Conservation (phyloP, 306 rosid genomes). For the Corylus avellana region DNA sequence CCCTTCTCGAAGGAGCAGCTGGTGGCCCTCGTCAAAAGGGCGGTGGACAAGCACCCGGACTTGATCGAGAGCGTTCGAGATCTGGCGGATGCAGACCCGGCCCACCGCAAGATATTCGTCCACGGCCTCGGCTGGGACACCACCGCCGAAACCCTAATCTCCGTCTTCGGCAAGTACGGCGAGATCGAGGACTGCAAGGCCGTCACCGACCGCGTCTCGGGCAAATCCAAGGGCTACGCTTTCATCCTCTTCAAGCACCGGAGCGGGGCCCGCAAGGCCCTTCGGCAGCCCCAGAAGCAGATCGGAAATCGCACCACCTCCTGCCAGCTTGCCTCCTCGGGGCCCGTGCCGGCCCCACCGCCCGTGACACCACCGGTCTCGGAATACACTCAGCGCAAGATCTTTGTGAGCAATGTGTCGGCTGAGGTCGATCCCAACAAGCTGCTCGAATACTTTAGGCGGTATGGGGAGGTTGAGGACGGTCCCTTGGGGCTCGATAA, state of each 20-base stretch:
- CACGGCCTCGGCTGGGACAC: constrained; percentile 81
- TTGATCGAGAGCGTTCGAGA: constrained; percentile 46
- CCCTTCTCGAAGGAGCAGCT: constrained; percentile 73
- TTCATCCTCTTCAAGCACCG: constrained; percentile 69
- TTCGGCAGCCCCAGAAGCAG: constrained; percentile 60
- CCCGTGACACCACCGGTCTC: constrained; percentile 33
- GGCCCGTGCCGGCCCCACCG: constrained; percentile 58
- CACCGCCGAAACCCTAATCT: constrained; percentile 55
- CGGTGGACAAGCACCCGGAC: constrained; percentile 54
- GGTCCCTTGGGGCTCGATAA: constrained; percentile 68
- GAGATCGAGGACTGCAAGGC: constrained; percentile 72
- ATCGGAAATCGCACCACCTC: constrained; percentile 54
- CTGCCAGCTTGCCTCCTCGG: constrained; percentile 61
- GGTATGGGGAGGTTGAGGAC: constrained; percentile 66
- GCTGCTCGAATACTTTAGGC: constrained; percentile 51
- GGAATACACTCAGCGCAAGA: constrained; percentile 56
- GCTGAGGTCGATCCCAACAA: constrained; percentile 51
- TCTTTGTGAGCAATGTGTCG: constrained; percentile 63
- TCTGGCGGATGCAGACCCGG: constrained; percentile 71
- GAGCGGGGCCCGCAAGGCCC: constrained; percentile 50
- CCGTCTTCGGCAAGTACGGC: constrained; percentile 55
- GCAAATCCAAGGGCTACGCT: constrained; percentile 69
- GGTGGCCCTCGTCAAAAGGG: constrained; percentile 48
- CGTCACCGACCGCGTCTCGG: constrained; percentile 58
- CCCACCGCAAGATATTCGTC: constrained; percentile 67